Evolutionary conservation across 768 basidiomycete species (phyloP).

Genomic region (Hortiboletus campestris): DNA sequence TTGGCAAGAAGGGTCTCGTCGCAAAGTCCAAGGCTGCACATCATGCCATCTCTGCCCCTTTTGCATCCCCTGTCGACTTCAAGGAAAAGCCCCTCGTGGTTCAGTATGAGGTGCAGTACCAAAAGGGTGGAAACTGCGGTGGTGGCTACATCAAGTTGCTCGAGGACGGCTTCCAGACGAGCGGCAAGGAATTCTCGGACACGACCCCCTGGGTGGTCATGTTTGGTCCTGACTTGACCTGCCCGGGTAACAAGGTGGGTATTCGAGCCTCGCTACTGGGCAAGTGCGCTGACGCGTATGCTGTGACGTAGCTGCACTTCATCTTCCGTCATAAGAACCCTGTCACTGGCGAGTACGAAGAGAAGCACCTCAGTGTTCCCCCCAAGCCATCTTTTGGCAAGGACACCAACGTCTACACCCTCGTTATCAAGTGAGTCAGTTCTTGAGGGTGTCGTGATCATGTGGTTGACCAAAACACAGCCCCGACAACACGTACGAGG

Average conservation of each 20-base stretch:
- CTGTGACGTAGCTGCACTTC: conserved; percentile 75
- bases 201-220: conserved; percentile 94
- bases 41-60: conserved; percentile 96
- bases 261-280: too few species aligned
- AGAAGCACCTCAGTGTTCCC: conserved; percentile 88
- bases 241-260: conserved; percentile 83
- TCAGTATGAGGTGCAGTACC: conserved; percentile 99
- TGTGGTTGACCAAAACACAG: conserved; percentile 36
- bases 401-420: conserved; percentile 90
- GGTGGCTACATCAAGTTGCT: conserved; percentile 98
- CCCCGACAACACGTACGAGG: conserved; percentile 92
- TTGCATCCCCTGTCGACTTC: conserved; percentile 75
- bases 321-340: conserved; percentile 99
- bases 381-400: conserved; percentile 88
- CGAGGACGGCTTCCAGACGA: conserved; percentile 90
- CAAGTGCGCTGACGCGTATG: conserved; percentile 1
- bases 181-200: conserved; percentile 90
- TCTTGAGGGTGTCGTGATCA: background rate
- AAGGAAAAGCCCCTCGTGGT: conserved; percentile 84
- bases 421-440: conserved; percentile 76
- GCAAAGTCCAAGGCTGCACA: conserved; percentile 97
- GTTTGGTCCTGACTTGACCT: conserved; percentile 96
- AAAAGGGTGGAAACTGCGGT: conserved; percentile 98
- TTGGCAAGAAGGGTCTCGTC: conserved; percentile 89
- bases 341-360: conserved; percentile 87